Evolutionary conservation across 2,329 filamentous ascomycete genomes (phyloP), one percentile per base, ranked within the genome.

Genomic region (Aspergillus ochraceoroseus): DNA sequence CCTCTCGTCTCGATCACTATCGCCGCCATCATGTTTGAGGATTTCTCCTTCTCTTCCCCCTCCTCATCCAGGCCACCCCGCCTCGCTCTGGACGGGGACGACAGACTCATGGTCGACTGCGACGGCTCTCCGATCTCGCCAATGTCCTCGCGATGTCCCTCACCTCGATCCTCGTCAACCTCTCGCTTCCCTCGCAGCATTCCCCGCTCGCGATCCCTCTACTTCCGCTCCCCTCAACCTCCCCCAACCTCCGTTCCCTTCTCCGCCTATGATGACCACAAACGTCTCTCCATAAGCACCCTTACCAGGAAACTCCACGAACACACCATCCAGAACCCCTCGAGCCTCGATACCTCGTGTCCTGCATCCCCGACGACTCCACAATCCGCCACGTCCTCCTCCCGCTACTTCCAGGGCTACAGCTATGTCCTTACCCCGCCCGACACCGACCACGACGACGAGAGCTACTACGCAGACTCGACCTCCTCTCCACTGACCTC

Each of bases 401-500:
- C 40, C 25, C 19, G 33, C 12, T 29, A 40, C 26, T 49, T 53
- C 38, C 32, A 52, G 11, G 55, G 52, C 15, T 62, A 61, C 29
- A 55, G 52, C 15, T 62, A 61, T 27, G 49, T 64, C 43, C 51
- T 66, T 13, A 66, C 63, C 1, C 61, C 62, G 3, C 62, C 63
- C 5, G 62, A 64, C 41, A 64, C 61, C 13, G 63, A 65, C 45
- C 58, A 59, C n/a, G 61, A 64, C 31, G 61, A 64, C n/a, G 58
- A 63, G 26, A 55, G 57, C 28, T 56, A n/a, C n/a, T n/a, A 52
- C 19, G 53, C 51, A 47, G 71, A 71, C 17, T 33, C 30, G 4
- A 19, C 15, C 59, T 83, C 79, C 32, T 69, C 70, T 4, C 70
- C 65, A 43, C 90, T 74, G 53, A 79, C 72, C 52, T 80, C 74